A percentile compares a stretch with the other conserved stretches of the same genome.
phyloP scores from a whole-genome alignment of 2,329 filamentous ascomycete species.

The Beauveria pseudobassiana region DNA sequence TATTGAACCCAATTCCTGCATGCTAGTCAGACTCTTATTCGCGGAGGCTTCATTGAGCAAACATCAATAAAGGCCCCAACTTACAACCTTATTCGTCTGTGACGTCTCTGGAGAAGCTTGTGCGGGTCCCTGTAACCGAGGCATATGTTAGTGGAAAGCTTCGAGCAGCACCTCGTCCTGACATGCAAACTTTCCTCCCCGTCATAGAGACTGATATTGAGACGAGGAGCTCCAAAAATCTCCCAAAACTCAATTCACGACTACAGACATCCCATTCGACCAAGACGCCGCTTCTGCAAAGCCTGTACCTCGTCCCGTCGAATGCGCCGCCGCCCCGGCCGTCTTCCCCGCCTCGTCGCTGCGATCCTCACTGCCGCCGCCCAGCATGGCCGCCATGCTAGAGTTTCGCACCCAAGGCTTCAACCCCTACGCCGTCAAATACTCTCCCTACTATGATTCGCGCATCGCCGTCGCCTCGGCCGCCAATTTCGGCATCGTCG shows the following conservation, averaged over 20 bases:
- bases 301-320: not conserved
- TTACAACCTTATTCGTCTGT: not conserved
- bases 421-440: constrained; percentile 96
- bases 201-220: not conserved
- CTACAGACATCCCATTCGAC: not conserved
- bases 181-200: not conserved
- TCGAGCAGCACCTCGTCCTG: not conserved
- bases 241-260: not conserved
- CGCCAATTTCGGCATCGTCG: constrained; percentile 95
- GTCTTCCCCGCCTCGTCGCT: not conserved
- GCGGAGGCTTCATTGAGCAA: not conserved
- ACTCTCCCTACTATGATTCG: constrained; percentile 96
- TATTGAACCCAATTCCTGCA: too few relatives aligned
- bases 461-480: constrained; percentile 82
- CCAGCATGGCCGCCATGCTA: constrained; percentile 60
- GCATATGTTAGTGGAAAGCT: constrained; percentile 23
- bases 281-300: not conserved
- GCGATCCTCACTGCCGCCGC: constrained; percentile 13
- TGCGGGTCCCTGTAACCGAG: constrained; percentile 22
- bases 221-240: not conserved
- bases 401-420: constrained; percentile 90
- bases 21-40: not conserved
- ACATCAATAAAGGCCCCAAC: not conserved
- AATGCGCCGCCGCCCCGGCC: not conserved
- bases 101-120: constrained; percentile 9